Conservation (phyloP, 768 basidiomycete genomes). For the Suillus subluteus region DNA sequence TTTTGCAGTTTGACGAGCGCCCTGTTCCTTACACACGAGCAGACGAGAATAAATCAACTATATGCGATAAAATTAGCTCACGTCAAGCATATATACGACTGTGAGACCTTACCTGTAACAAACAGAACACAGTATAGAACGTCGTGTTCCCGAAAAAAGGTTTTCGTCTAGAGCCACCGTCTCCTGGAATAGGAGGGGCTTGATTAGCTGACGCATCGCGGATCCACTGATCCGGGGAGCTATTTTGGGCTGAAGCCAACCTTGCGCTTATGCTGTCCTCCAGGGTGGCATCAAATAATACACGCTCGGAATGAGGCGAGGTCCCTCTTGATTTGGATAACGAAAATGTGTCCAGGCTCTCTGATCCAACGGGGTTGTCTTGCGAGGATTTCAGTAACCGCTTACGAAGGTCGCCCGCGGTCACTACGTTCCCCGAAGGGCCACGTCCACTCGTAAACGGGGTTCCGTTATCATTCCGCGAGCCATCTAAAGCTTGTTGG, state of each 20-base stretch:
- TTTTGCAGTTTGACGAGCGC: constrained; percentile 67
- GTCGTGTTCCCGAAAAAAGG: constrained; percentile 92
- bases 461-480: constrained; percentile 36
- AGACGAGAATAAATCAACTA: constrained; percentile 91
- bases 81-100: constrained; percentile 11
- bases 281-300: constrained; percentile 10
- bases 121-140: constrained; percentile 86
- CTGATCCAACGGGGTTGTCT: constrained; percentile 49
- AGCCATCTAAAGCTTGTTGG: constrained; percentile 26
- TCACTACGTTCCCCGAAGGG: constrained; percentile 48
- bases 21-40: constrained; percentile 81
- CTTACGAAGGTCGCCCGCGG: constrained; percentile 73
- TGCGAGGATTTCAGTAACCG: constrained; percentile 78
- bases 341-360: constrained; percentile 35
- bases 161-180: constrained; percentile 44
- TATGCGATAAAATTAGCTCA: constrained; percentile 14
- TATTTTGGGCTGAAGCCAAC: constrained; percentile 8
- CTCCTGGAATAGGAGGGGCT: constrained; percentile 24
- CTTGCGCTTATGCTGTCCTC: constrained; percentile 1
- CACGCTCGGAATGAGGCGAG: constrained; percentile 16
- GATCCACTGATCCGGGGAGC: constrained; percentile 61
- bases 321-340: constrained; percentile 21
- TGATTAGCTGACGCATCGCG: constrained; percentile 44
- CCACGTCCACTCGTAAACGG: constrained; percentile 50
- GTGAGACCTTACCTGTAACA: constrained; percentile 68